Conservation (phyloP, 1,284 basidiomycete genomes). For the Apiotrichum akiyoshidainum region DNA sequence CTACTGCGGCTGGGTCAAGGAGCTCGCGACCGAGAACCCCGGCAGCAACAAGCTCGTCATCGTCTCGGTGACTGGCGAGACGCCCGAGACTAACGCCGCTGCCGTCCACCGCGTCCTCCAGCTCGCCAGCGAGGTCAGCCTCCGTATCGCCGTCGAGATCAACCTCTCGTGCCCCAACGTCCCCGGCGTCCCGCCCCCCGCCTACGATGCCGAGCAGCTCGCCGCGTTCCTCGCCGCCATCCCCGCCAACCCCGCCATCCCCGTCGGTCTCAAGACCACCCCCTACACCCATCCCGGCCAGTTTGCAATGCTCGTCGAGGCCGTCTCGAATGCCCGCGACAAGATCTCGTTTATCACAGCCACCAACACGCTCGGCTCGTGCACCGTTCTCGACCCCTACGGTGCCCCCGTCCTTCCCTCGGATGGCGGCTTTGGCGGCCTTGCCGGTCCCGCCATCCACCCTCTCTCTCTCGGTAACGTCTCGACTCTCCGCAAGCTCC, state of each 20-base stretch:
- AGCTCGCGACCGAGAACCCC: slow-evolving; percentile 8
- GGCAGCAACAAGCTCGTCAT: slow-evolving; percentile 12
- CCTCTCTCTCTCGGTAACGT: slow-evolving; percentile 21
- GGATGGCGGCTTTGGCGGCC: slow-evolving; percentile 18
- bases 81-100: slow-evolving; percentile 12
- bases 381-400: slow-evolving; percentile 7
- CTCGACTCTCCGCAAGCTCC: slow-evolving; percentile 7
- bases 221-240: slow-evolving; percentile 14
- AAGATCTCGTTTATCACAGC: slow-evolving; percentile 17
- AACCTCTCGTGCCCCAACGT: slow-evolving; percentile 24
- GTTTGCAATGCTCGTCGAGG: slow-evolving; percentile 18
- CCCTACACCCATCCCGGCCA: slow-evolving; percentile 21
- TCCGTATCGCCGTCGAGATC: slow-evolving; percentile 18
- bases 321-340: slow-evolving; percentile 1
- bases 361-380: slow-evolving; percentile 18
- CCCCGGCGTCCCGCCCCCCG: slow-evolving; percentile 19
- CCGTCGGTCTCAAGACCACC: slow-evolving; percentile 19
- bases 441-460: slow-evolving; percentile 19
- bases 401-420: slow-evolving; percentile 6
- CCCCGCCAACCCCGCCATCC: slow-evolving; percentile 7
- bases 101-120: slow-evolving; percentile 13
- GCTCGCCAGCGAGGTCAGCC: not conserved
- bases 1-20: slow-evolving; percentile 10
- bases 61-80: slow-evolving; percentile 16
- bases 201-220: slow-evolving; percentile 20